Conservation (phyloP, 164 flowering plant genomes). For the Pachysandra terminalis region DNA sequence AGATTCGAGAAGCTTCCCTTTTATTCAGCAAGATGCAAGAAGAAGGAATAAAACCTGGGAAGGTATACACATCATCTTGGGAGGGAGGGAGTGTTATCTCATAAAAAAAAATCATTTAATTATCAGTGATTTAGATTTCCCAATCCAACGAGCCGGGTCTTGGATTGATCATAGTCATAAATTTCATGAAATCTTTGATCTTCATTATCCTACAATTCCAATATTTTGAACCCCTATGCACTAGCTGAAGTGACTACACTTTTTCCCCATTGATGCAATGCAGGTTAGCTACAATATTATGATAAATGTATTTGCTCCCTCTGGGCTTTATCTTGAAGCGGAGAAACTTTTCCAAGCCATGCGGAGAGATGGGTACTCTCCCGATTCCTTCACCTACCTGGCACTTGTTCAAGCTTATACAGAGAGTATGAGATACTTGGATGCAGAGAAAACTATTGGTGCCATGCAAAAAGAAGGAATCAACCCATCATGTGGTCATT, state of each 20-base stretch:
- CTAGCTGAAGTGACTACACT: background rate
- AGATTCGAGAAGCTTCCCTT: constrained; percentile 53
- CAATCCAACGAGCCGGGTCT: too few relatives aligned
- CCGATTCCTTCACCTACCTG: constrained; percentile 72
- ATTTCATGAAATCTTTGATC: background rate
- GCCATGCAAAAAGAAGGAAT: constrained; percentile 54
- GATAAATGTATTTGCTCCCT: constrained; percentile 55
- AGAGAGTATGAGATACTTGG: constrained; percentile 30
- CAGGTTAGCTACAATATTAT: constrained; percentile 84
- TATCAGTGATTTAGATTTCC: too few relatives aligned
- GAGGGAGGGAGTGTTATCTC: too few relatives aligned
- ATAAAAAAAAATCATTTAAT: too few relatives aligned
- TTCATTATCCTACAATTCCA: background rate
- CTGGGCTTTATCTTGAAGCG: constrained; percentile 59
- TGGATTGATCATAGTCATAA: background rate
- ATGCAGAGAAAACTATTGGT: constrained; percentile 63
- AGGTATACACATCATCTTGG: constrained; percentile 58
- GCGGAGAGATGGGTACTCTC: constrained; percentile 48
- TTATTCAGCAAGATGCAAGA: constrained; percentile 70
- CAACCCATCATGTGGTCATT: constrained; percentile 51
- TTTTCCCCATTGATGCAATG: constrained; percentile 16
- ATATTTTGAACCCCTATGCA: background rate
- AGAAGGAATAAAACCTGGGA: constrained; percentile 79
- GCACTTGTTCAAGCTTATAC: constrained; percentile 65
- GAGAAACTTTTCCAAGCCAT: constrained; percentile 56